These are phyloP conservation scores for Closterium sp. DNA, from an alignment of 139 green algal species.

Conservation along the genomic window DNA sequence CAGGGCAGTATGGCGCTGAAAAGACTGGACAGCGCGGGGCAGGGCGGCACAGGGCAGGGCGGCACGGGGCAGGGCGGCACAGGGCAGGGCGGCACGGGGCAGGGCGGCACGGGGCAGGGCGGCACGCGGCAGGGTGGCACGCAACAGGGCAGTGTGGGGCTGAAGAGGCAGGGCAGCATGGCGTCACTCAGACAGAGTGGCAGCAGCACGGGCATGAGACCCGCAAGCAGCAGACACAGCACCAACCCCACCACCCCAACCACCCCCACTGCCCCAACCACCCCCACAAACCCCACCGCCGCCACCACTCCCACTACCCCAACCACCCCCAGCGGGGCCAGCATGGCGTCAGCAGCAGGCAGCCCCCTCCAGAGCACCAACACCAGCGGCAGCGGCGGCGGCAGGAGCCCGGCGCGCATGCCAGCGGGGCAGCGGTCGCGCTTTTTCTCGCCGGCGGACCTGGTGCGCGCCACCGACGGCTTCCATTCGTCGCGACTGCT, in stretches of 20 bases:
- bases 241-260: neutral
- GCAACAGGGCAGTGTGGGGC: too few species aligned
- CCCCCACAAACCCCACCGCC: neutral
- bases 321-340: neutral
- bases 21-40: too few species aligned
- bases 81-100: too few species aligned
- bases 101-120: too few species aligned
- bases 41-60: neutral
- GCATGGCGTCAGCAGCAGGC: neutral
- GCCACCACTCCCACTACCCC: neutral
- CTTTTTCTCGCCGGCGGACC: neutral
- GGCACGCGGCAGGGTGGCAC: too few species aligned
- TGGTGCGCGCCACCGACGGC: neutral
- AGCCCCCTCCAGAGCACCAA: neutral
- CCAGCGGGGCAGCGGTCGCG: neutral
- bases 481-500: neutral
- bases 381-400: neutral
- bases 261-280: neutral
- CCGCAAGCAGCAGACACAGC: neutral
- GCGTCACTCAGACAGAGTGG: too few species aligned
- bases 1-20: neutral
- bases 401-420: neutral
- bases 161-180: too few species aligned
- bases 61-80: neutral
- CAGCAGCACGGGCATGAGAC: neutral